These are phyloP conservation scores for Ailanthus altissimus DNA, from an alignment of 345 rosid genomes.

Conservation along the genomic window DNA sequence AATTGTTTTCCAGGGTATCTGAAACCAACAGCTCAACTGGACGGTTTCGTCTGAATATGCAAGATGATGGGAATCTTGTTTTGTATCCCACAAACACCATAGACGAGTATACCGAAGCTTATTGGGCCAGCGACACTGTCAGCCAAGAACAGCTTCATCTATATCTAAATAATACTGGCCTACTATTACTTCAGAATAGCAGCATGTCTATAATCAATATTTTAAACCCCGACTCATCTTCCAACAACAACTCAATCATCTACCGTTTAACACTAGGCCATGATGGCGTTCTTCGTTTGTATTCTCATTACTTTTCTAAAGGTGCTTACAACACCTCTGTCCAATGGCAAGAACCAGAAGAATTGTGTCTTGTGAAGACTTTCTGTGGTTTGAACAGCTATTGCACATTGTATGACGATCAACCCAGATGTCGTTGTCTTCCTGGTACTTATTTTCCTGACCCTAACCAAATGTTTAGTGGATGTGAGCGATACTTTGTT, in stretches of 20 bases:
- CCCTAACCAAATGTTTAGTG: background rate
- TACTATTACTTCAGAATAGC: background rate
- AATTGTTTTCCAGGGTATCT: conserved; percentile 26
- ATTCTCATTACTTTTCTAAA: background rate
- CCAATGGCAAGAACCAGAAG: background rate
- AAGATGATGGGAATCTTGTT: conserved; percentile 31
- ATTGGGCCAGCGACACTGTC: background rate
- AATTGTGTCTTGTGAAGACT: background rate
- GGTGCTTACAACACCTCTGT: background rate
- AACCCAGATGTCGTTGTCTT: background rate
- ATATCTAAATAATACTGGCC: background rate
- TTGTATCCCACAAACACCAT: conserved; percentile 25
- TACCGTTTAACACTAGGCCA: background rate
- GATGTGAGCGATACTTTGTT: background rate
- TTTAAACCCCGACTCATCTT: background rate
- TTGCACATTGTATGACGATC: background rate
- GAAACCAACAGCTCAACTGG: conserved; percentile 20
- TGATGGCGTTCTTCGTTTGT: conserved; percentile 2
- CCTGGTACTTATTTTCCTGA: background rate
- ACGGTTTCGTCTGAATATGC: conserved; percentile 31
- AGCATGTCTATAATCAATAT: background rate
- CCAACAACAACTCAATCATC: background rate
- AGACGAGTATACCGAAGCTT: background rate
- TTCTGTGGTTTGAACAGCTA: conserved; percentile 10
- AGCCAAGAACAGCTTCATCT: background rate